These are phyloP conservation scores for Ceratocystis smalleyi DNA, from an alignment of 2,329 filamentous ascomycete genomes.

Conservation along the genomic window DNA sequence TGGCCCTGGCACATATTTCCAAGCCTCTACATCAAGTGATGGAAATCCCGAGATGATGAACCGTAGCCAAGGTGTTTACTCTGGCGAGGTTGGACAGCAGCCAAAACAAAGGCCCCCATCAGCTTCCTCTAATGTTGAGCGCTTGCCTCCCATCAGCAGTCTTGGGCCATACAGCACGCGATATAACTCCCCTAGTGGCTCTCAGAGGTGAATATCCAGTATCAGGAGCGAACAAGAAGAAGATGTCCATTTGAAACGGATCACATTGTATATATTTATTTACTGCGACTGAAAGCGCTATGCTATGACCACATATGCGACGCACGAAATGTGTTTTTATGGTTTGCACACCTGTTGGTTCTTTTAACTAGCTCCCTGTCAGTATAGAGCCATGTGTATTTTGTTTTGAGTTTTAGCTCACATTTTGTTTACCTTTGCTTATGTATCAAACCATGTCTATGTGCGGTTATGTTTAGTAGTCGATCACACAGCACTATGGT, in stretches of 20 bases:
- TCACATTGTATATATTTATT: not conserved
- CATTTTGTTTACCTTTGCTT: not conserved
- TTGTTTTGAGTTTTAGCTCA: not conserved
- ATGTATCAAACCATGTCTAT: not conserved
- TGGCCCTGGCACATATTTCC: not conserved
- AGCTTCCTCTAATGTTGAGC: not conserved
- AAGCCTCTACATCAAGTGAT: not conserved
- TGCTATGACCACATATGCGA: not conserved
- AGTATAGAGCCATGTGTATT: not conserved
- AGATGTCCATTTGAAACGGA: no score
- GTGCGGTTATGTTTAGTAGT: not conserved
- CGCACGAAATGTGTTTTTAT: not conserved
- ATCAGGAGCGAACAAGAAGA: no score
- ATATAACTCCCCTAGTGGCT: not conserved
- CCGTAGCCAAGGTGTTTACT: not conserved
- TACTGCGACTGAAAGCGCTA: not conserved
- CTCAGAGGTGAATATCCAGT: not conserved
- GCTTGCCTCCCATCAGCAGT: not conserved
- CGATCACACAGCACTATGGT: no score
- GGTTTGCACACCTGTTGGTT: not conserved
- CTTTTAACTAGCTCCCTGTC: not conserved
- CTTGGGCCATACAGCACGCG: not conserved
- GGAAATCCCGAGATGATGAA: not conserved
- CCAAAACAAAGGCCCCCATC: not conserved
- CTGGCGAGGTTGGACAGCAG: not conserved